Base-by-base conservation (phyloP, 768 basidiomycete genomes). In the Fistulinella prunicolor region DNA sequence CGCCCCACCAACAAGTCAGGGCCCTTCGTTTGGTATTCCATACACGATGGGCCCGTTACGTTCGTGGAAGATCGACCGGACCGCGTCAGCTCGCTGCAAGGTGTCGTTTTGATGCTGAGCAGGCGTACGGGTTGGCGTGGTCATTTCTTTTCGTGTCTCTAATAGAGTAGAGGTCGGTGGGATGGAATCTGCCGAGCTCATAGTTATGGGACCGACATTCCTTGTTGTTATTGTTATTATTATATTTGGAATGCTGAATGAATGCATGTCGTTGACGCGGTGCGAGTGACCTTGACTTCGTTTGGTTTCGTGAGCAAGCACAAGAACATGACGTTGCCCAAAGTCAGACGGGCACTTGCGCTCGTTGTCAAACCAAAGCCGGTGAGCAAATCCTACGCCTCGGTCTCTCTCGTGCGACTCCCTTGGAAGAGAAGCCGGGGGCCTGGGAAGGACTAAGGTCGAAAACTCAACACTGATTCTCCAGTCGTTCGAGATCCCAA, bases 191-290 rank as follows among this genome's bases (percentile, higher is more conserved):
- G 62, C 70, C 65, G 64, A 66, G 58, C 72, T 80, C 80, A 77
- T 84, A 85, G 83, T 85, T 83, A 72, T 76, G 81, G 66, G 78
- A 78, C 81, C 75, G 38, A 84, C 81, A 84, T 36, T 46, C 10
- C 7, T 5, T 8, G 48, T 30, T 17, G 20, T 38, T 30, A 38
- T 26, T 29, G 36, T 37, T 10, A 28, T 28, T 28, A 28, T n/a
- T 6, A 0, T 14, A 0, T 38, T 56, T 56, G 50, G 60, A 49
- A 62, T 56, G 9, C 14, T 37, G 34, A 21, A 28, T 49, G 37
- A 12, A 34, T 28, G 28, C 7, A 28, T 13, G 12, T 34, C 32
- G 32, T 13, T 34, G 32, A 16, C 32, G 28, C 28, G 12, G 7
- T 28, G 28, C 6, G 6, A 6, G 6, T 28, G 28, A 6, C 28